Percentiles rank a stretch among this genome's conserved stretches.
Conservation (phyloP, 495 filamentous ascomycete genomes). For the Trichoderma virens region DNA sequence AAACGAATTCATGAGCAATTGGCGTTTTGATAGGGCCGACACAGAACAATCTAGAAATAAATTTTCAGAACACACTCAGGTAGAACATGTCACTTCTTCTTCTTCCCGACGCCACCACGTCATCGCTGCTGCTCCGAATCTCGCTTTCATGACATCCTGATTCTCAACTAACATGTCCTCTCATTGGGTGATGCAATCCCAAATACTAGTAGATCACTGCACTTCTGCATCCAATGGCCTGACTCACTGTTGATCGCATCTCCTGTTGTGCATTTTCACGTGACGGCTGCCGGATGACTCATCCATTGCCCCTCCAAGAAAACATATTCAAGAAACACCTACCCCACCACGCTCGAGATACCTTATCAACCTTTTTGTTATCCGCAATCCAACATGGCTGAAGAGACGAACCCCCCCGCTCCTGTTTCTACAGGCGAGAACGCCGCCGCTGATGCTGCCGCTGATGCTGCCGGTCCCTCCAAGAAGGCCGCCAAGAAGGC, state of each 20-base stretch:
- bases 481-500: constrained; percentile 53
- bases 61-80: no score
- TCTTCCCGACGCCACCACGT: no score
- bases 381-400: constrained; percentile 6
- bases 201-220: no score
- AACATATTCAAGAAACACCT: not conserved
- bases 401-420: constrained; percentile 9
- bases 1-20: not conserved
- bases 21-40: not conserved
- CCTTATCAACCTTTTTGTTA: not conserved
- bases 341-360: not conserved
- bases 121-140: no score
- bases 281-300: constrained; percentile 3
- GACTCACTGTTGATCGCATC: not conserved
- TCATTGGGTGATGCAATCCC: no score
- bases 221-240: not conserved
- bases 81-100: no score
- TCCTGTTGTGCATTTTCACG: not conserved
- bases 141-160: no score
- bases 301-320: constrained; percentile 5
- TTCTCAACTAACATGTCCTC: no score
- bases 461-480: constrained; percentile 25
- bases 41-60: no score
- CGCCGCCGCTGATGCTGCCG: constrained; percentile 10
- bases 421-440: not conserved